Base-by-base conservation (phyloP, 2,329 filamentous ascomycete genomes). In the Diplocarpon rosae region DNA sequence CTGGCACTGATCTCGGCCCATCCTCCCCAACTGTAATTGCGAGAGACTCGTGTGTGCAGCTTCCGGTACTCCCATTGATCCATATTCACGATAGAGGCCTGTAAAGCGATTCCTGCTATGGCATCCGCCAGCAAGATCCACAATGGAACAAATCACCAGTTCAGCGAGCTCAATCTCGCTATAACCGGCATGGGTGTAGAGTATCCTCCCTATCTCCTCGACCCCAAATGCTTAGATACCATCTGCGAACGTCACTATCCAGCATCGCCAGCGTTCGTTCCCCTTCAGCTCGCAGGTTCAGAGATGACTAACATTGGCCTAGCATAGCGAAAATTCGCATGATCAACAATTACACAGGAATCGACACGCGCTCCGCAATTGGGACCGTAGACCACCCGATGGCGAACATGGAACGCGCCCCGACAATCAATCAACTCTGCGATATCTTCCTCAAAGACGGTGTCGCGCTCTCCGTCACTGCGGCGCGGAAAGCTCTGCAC, bases 271-370 rank as follows among this genome's bases (percentile, higher is more conserved):
- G 70, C 76, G 76, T 79, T 65, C 61, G 75, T 14, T 14, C 11
- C 10, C 32, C 15, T 35, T 14, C 2, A 10, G 13, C 36, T 37
- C 31, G 9, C 17, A 3, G 10, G 13, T 16, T 8, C 24, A 29
- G 11, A 5, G 15, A n/a, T 24, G 27, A 17, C 37, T 52, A 35
- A 50, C 43, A 33, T 16, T 11, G 32, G 33, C 33, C 11, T 51
- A 81, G 76, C 29, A 77, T 82, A 71, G 67, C 68, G 49, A 81
- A 81, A 57, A 71, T 82, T 20, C 69, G 78, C 43, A 66, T 69
- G 13, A 80, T 82, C 58, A 83, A 81, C 62, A 67, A 70, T 45
- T 80, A 70, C 54, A 83, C 78, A 1, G 78, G 78, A 48, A 81
- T 81, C 48, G 77, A 80, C 41, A 65, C 67, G 28, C 73, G 78